A percentile compares a stretch with the other conserved stretches of the same genome.
Conservation (phyloP, 2,329 filamentous ascomycete genomes). For the Penicillium sp. region DNA sequence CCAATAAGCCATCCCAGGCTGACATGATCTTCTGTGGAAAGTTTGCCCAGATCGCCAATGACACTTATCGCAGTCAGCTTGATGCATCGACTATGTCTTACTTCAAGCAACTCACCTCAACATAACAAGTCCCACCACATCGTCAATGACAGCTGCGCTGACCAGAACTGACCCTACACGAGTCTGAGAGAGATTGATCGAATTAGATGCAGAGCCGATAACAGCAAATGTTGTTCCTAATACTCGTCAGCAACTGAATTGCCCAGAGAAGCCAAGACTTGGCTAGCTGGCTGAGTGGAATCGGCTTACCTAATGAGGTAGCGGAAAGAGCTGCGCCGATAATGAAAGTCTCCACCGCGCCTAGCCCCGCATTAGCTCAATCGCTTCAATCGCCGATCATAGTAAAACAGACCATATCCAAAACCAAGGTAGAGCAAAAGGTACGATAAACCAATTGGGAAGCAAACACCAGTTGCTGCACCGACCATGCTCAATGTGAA, state of each 20-base stretch:
- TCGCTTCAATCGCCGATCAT: background rate
- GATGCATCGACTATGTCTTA: no score
- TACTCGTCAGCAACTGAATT: background rate
- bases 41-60: slow-evolving; percentile 31
- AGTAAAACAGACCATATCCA: slow-evolving; percentile 35
- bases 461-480: slow-evolving; percentile 48
- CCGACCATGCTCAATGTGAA: slow-evolving; percentile 44
- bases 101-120: slow-evolving; percentile 17
- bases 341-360: slow-evolving; percentile 35
- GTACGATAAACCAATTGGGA: slow-evolving; percentile 49
- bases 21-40: slow-evolving; percentile 16
- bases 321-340: slow-evolving; percentile 32
- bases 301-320: slow-evolving; percentile 27
- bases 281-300: background rate
- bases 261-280: background rate
- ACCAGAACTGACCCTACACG: slow-evolving; percentile 47
- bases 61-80: slow-evolving; percentile 23
- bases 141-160: slow-evolving; percentile 50
- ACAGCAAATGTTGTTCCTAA: slow-evolving; percentile 33
- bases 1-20: slow-evolving; percentile 42
- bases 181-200: slow-evolving; percentile 45
- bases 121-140: slow-evolving; percentile 47
- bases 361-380: slow-evolving; percentile 13
- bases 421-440: slow-evolving; percentile 46
- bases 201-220: slow-evolving; percentile 30